A percentile compares a stretch with the other conserved stretches of the same genome.
These are phyloP conservation scores for Globisporangium acanthophoron DNA, from an alignment of 352 stramenopile species.

Conservation along the genomic window DNA sequence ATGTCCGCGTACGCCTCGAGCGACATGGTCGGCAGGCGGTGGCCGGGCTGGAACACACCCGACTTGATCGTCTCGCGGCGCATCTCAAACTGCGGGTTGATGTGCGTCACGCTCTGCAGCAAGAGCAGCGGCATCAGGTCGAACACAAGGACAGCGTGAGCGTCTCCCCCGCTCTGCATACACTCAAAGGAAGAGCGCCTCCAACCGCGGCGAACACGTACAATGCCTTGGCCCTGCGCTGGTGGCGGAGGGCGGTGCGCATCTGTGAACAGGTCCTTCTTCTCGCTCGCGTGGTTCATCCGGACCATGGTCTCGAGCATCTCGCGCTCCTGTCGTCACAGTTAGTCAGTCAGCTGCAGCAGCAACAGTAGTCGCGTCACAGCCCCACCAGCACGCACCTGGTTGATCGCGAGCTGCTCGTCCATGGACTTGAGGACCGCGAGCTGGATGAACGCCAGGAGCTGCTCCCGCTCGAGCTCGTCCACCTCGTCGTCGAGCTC, in stretches of 20 bases:
- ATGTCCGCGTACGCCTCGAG: slow-evolving; percentile 91
- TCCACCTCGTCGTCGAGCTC: slow-evolving; percentile 53
- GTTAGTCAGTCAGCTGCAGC: too few relatives aligned
- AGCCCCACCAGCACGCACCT: slow-evolving; percentile 18
- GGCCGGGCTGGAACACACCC: slow-evolving; percentile 93
- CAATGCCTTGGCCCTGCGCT: slow-evolving; percentile 67
- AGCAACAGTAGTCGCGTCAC: neutral
- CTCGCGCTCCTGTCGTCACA: slow-evolving; percentile 41
- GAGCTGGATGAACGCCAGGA: slow-evolving; percentile 79
- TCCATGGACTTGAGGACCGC: slow-evolving; percentile 73
- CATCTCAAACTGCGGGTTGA: slow-evolving; percentile 85
- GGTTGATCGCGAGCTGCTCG: slow-evolving; percentile 65
- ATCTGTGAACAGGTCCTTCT: slow-evolving; percentile 68
- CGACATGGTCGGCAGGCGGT: slow-evolving; percentile 95
- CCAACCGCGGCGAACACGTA: slow-evolving; percentile 20
- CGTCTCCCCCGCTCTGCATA: neutral
- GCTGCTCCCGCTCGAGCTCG: slow-evolving; percentile 76
- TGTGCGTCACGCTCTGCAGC: slow-evolving; percentile 71
- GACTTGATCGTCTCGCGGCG: slow-evolving; percentile 81
- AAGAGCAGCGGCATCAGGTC: neutral
- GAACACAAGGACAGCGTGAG: neutral
- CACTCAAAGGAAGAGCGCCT: neutral
- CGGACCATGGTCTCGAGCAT: slow-evolving; percentile 87
- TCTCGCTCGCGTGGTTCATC: slow-evolving; percentile 60
- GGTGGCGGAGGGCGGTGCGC: slow-evolving; percentile 51